Evolutionary conservation across 257 asterid genomes (phyloP).

Genomic region (Apocynum venetum): DNA sequence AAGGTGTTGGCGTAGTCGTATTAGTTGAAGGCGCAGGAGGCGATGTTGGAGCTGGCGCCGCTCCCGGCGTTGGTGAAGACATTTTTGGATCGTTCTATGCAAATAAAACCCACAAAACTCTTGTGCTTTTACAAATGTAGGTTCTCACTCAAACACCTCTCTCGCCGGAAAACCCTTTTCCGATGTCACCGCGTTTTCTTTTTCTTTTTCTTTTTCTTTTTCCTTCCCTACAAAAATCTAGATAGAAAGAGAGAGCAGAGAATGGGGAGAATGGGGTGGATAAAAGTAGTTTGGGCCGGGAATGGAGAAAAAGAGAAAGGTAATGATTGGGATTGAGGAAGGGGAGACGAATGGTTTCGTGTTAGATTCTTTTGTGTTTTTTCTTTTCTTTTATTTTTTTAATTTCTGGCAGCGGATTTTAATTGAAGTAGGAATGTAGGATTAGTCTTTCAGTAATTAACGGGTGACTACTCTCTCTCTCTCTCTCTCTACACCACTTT

Average conservation of each 20-base stretch:
- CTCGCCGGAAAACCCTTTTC: not conserved
- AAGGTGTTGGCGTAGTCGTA: constrained; percentile 34
- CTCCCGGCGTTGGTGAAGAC: constrained; percentile 18
- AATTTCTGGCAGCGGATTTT: too few relatives aligned
- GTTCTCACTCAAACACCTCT: too few relatives aligned
- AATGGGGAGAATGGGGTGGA: not conserved
- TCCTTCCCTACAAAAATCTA: not conserved
- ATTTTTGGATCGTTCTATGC: constrained; percentile 9
- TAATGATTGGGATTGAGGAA: not conserved
- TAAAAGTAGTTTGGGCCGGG: not conserved
- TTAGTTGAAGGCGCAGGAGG: constrained; percentile 37
- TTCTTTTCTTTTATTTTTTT: not conserved
- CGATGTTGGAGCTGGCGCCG: constrained; percentile 38
- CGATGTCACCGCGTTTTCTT: not conserved
- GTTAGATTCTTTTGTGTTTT: not conserved
- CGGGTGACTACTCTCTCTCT: not conserved
- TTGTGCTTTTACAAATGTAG: not conserved
- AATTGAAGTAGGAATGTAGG: too few relatives aligned
- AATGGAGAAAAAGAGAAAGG: not conserved
- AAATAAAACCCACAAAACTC: not conserved
- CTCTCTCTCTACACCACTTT: too few relatives aligned
- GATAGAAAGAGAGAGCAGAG: not conserved
- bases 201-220: not conserved
- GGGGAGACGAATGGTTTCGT: not conserved
- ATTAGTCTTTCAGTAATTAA: not conserved